A percentile compares a stretch with the other conserved stretches of the same genome.
Evolutionary conservation across 768 basidiomycete species (phyloP).

Genomic region (Suillus decipiens): DNA sequence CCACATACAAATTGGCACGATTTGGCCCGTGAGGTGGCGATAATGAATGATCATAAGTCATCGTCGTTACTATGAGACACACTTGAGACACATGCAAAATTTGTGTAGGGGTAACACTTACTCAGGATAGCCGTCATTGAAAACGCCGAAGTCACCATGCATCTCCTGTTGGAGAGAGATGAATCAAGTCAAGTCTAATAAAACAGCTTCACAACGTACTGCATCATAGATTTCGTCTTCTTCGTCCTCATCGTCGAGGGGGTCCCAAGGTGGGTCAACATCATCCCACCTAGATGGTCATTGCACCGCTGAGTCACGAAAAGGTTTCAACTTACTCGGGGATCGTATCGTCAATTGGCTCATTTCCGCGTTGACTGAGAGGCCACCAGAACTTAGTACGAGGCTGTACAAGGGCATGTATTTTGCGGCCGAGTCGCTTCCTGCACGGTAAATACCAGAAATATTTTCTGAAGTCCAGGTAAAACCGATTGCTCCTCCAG

Average conservation of each 20-base stretch:
- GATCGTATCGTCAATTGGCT: conserved; percentile 1
- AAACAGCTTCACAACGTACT: not conserved
- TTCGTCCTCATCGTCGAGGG: conserved; percentile 28
- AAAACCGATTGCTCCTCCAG: conserved; percentile 15
- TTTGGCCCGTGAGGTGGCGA: not conserved
- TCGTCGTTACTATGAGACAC: not conserved
- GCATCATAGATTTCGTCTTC: conserved; percentile 20
- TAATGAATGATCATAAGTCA: not conserved
- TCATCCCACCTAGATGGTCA: conserved; percentile 24
- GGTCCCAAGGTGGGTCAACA: conserved; percentile 21
- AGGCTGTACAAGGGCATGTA: conserved; percentile 27
- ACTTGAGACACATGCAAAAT: no score
- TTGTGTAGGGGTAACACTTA: not conserved
- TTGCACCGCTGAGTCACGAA: no score
- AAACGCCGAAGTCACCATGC: conserved; percentile 4
- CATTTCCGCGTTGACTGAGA: conserved; percentile 11
- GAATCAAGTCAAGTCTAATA: not conserved
- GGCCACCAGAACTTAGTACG: not conserved
- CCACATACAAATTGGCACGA: not conserved
- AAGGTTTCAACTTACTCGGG: not conserved
- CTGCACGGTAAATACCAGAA: conserved; percentile 22
- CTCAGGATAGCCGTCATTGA: conserved; percentile 7
- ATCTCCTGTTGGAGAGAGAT: not conserved
- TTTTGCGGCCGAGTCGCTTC: conserved; percentile 16
- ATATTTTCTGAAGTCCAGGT: conserved; percentile 22